Base-by-base conservation (phyloP, 1,284 basidiomycete genomes). In the Melanopsichium pennsylvanicum region DNA sequence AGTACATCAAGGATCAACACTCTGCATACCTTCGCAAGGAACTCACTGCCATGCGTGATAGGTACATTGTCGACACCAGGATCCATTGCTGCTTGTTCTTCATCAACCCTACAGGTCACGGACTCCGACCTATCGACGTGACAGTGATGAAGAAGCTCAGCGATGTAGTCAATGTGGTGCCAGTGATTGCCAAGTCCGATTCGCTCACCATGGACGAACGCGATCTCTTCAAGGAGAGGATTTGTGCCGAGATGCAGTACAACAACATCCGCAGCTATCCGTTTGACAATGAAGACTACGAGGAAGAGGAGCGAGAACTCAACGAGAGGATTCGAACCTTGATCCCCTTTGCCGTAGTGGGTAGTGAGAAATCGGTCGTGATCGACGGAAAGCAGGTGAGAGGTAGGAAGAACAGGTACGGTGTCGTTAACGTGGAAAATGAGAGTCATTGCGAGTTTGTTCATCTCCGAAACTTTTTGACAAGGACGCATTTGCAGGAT, bases 1-100 rank as follows among this genome's bases (percentile, higher is more conserved):
- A 96, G 84, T 96, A 97, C 84, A 97, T 97, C 84, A 91, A 93
- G 84, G 96, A 98, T 85, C 95, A 98, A 83, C 95, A 98, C 85
- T 94, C 91, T 80, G 92, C 94, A 39, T 98, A 97, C 84, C 88
- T 98, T 55, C 90, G 96, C 82, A 98, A 98, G 85, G 95, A 98
- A 85, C 86, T 98, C 64, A 98, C 96, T 5, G 95, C 96, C 6
- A 93, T 94, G 90, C 90, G 96, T 72, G 96, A 98, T 85, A 90
- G 93, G 61, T 92, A 94, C 85, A 98, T 98, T 77, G 90, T 92
- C 81, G 96, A 98, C 84, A 97, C 95, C 18, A 90, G 96, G 63
- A 96, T 98, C 70, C 95, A 98, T 86, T 97, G 93, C 85, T 93
- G 91, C 82, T 83, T 98, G 56, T 98, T 94, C 87, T 97, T 98